phyloP scores from a whole-genome alignment of 2,329 filamentous ascomycete species.

The Basipetospora chlamydospora region DNA sequence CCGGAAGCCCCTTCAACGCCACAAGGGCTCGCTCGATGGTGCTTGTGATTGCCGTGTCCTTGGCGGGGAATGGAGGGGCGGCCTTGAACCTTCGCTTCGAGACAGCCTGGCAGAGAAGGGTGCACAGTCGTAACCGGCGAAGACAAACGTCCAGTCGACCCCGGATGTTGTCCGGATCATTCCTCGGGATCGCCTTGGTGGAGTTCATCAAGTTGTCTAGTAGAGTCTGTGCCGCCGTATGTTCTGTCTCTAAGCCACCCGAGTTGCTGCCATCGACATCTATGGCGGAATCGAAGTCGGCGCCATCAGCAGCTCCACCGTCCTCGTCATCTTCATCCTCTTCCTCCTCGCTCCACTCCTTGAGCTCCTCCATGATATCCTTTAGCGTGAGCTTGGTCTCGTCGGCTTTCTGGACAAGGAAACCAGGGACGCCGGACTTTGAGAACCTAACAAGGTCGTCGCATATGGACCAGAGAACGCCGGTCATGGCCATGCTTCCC shows the following conservation, averaged over 20 bases:
- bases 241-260: slow-evolving; percentile 12
- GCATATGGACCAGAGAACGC: slow-evolving; percentile 71
- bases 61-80: slow-evolving; percentile 26
- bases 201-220: slow-evolving; percentile 56
- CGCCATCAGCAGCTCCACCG: slow-evolving; percentile 14
- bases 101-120: slow-evolving; percentile 54
- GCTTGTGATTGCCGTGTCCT: slow-evolving; percentile 18
- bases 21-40: slow-evolving; percentile 42
- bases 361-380: slow-evolving; percentile 73
- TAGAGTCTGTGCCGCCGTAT: slow-evolving; percentile 29
- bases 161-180: slow-evolving; percentile 49
- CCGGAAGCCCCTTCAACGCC: slow-evolving; percentile 44
- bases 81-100: slow-evolving; percentile 55
- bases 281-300: slow-evolving; percentile 7
- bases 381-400: slow-evolving; percentile 61
- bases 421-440: slow-evolving; percentile 51
- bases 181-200: slow-evolving; percentile 43
- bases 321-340: slow-evolving; percentile 35
- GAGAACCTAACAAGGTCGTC: slow-evolving; percentile 55
- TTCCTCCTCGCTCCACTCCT: slow-evolving; percentile 71
- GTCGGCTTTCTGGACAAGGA: slow-evolving; percentile 57
- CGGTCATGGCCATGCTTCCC: slow-evolving; percentile 50
- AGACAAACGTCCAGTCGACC: slow-evolving; percentile 49
- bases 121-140: slow-evolving; percentile 51
- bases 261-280: slow-evolving; percentile 28